Evolutionary conservation across 306 rosid genomes (phyloP).

Genomic region (Acacia acuminata): DNA sequence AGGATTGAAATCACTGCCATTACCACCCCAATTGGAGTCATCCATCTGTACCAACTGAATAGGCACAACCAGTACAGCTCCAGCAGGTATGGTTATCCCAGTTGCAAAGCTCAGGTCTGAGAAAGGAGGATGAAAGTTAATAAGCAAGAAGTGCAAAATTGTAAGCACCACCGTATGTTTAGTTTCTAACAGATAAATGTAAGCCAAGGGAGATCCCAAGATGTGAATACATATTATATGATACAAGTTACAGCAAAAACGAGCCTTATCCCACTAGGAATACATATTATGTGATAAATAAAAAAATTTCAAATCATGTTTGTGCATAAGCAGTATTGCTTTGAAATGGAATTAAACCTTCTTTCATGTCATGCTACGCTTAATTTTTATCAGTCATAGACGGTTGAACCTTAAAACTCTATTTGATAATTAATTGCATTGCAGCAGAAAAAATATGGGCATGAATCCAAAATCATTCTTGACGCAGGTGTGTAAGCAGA

Average conservation of each 20-base stretch:
- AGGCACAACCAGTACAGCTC: slow-evolving; percentile 69
- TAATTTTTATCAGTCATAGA: not conserved
- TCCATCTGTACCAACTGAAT: slow-evolving; percentile 72
- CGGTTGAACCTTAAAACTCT: not conserved
- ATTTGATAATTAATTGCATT: slow-evolving; percentile 6
- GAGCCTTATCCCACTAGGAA: too few relatives aligned
- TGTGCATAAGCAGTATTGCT: not conserved
- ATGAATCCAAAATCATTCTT: not conserved
- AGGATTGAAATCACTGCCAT: slow-evolving; percentile 71
- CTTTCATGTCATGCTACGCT: slow-evolving; percentile 15
- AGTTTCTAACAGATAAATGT: not conserved
- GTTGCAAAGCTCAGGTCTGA: slow-evolving; percentile 61
- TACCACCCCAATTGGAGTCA: slow-evolving; percentile 70
- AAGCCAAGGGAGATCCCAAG: not conserved
- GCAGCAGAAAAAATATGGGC: not conserved
- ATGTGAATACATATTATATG: not conserved
- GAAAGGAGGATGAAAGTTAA: slow-evolving; percentile 26
- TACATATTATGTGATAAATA: not conserved
- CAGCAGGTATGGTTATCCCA: slow-evolving; percentile 74
- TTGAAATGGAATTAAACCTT: slow-evolving; percentile 8
- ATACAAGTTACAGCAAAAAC: too few relatives aligned
- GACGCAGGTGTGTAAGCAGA: too few relatives aligned
- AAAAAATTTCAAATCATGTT: not conserved
- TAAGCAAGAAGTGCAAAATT: slow-evolving; percentile 11
- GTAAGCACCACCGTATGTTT: slow-evolving; percentile 1